These are phyloP conservation scores for Eimeria brunetti DNA, from an alignment of 169 alveolate genomes.

Conservation along the genomic window DNA sequence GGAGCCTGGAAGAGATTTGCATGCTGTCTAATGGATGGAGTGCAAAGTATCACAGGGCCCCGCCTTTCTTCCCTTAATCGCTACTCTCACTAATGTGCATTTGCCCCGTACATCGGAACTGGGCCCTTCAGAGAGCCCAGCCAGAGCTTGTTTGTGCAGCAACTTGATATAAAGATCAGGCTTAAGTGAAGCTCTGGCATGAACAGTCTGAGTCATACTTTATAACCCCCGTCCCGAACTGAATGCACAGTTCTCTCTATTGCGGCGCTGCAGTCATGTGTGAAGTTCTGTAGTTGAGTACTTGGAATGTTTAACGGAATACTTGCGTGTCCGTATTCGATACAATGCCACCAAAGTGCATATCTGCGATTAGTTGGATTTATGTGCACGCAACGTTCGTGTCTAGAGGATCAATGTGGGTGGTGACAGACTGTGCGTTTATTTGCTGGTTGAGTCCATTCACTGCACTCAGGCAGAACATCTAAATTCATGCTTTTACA, in stretches of 20 bases:
- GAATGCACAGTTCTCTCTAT: not conserved
- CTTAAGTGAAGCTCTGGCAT: not conserved
- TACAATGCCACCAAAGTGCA: not conserved
- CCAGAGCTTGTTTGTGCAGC: not conserved
- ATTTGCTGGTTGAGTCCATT: not conserved
- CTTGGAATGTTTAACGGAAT: not conserved
- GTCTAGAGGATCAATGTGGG: not conserved
- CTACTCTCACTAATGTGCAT: not conserved
- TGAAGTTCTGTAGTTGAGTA: not conserved
- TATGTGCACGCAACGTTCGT: not conserved
- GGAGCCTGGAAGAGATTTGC: not conserved
- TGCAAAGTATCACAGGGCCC: not conserved
- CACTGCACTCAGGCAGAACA: not conserved
- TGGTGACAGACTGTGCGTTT: not conserved
- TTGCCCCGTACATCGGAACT: not conserved
- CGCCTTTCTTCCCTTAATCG: not conserved
- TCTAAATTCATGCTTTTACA: not conserved
- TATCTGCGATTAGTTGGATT: not conserved
- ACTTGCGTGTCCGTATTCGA: not conserved
- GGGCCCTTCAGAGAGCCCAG: not conserved
- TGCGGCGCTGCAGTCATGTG: not conserved
- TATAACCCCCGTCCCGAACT: not conserved
- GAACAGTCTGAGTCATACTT: not conserved
- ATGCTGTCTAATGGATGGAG: not conserved
- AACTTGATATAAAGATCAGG: not conserved